Conservation (phyloP, 176 grass and related monocot species). For the Leersia perrieri region DNA sequence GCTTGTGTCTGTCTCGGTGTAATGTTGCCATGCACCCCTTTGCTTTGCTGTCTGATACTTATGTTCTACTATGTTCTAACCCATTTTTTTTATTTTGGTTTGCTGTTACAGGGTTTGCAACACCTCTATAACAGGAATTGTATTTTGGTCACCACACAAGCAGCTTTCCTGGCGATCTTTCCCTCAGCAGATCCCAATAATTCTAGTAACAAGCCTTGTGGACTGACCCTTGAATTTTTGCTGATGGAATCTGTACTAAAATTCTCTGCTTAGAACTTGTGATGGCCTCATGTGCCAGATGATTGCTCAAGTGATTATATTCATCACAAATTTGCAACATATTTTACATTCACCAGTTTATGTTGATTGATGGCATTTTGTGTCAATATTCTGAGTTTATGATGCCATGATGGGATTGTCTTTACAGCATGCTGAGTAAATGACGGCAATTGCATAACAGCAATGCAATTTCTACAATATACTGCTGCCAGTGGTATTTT, state of each 20-base stretch:
- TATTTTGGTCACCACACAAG: background rate
- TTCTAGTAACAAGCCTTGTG: slow-evolving; percentile 6
- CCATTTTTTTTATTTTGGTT: background rate
- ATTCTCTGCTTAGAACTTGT: background rate
- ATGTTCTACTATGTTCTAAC: slow-evolving; percentile 14
- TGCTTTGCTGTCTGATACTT: background rate
- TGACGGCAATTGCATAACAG: background rate
- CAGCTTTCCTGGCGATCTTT: background rate
- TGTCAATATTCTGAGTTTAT: background rate
- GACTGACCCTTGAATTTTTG: slow-evolving; percentile 6
- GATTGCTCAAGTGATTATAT: background rate
- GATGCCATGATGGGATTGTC: background rate
- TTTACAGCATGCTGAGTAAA: background rate
- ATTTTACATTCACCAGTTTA: background rate
- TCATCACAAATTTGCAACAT: background rate
- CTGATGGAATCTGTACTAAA: slow-evolving; percentile 31
- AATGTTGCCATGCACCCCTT: background rate
- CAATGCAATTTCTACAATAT: background rate
- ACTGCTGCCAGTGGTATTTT: background rate
- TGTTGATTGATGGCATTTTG: background rate
- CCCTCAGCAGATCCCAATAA: slow-evolving; percentile 26
- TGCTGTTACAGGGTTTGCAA: slow-evolving; percentile 45
- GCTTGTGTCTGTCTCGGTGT: background rate
- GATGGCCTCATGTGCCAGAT: background rate
- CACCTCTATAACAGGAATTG: slow-evolving; percentile 50